Conservation (phyloP, 352 stramenopile species). For the Detonula confervacea region DNA sequence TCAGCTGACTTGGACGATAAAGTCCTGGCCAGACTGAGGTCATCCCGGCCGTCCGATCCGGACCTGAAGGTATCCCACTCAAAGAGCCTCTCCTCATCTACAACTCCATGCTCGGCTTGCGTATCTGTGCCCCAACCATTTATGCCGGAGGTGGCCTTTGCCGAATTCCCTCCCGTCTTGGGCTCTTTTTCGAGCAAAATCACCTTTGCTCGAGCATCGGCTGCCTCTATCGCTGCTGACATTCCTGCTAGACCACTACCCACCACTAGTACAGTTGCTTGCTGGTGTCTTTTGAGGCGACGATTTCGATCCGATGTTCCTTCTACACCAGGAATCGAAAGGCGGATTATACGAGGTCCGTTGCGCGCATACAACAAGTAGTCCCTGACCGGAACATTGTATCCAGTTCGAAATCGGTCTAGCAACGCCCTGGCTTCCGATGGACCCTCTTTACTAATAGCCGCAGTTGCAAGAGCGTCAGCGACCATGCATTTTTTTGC, state of each 20-base stretch:
- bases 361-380: slow-evolving; percentile 58
- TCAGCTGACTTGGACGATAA: not conserved
- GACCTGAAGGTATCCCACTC: slow-evolving; percentile 12
- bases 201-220: too few relatives aligned
- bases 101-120: slow-evolving; percentile 7
- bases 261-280: slow-evolving; percentile 37
- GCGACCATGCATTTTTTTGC: slow-evolving; percentile 46
- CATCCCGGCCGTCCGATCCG: not conserved
- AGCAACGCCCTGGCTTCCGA: slow-evolving; percentile 33
- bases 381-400: slow-evolving; percentile 48
- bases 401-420: slow-evolving; percentile 56
- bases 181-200: too few relatives aligned
- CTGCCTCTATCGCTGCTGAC: too few relatives aligned
- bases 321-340: slow-evolving; percentile 55
- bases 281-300: slow-evolving; percentile 33
- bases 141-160: too few relatives aligned
- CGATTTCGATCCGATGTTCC: slow-evolving; percentile 31
- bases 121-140: slow-evolving; percentile 56
- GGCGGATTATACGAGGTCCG: slow-evolving; percentile 56
- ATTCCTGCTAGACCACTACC: too few relatives aligned
- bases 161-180: too few relatives aligned
- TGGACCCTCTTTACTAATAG: slow-evolving; percentile 30
- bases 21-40: slow-evolving; percentile 8
- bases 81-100: slow-evolving; percentile 21
- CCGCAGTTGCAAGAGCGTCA: slow-evolving; percentile 56